phyloP scores from a whole-genome alignment of 768 basidiomycete species.

The Kondoa malvinella region DNA sequence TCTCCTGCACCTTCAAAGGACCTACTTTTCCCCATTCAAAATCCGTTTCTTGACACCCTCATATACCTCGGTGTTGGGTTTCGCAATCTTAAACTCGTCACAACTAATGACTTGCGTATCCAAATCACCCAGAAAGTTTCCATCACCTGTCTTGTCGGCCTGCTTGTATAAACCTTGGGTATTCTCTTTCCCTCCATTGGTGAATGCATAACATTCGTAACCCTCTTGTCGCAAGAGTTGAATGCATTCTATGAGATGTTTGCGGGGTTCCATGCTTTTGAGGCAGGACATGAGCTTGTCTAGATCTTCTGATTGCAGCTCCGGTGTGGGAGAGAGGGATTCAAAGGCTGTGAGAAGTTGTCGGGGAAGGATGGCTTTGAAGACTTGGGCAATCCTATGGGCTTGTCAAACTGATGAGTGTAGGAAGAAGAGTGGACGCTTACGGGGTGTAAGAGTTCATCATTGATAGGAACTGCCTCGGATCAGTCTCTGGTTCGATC shows the following conservation, averaged over 20 bases:
- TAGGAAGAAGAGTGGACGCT: not conserved
- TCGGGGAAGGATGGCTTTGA: conserved; percentile 13
- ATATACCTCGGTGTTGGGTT: conserved; percentile 11
- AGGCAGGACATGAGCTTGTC: conserved; percentile 2
- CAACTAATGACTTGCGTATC: conserved; percentile 16
- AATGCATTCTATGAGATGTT: conserved; percentile 15
- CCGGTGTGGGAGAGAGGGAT: conserved; percentile 8
- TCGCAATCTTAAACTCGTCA: conserved; percentile 15
- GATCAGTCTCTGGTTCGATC: conserved; percentile 4
- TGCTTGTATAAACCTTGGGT: conserved; percentile 8
- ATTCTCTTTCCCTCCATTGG: conserved; percentile 15
- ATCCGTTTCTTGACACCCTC: conserved; percentile 9
- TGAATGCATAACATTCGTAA: conserved; percentile 15
- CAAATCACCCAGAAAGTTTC: conserved; percentile 9
- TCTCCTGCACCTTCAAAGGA: conserved; percentile 6
- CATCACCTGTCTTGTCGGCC: conserved; percentile 4
- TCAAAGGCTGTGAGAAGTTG: conserved; percentile 14
- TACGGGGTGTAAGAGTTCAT: not conserved
- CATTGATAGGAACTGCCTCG: not conserved
- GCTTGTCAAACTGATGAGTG: not conserved
- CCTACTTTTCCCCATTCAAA: too few species aligned
- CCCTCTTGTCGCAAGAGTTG: conserved; percentile 9
- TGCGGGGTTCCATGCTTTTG: conserved; percentile 8
- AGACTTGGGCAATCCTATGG: conserved; percentile 12
- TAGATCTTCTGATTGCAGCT: conserved; percentile 9